Evolutionary conservation across 768 basidiomycete species (phyloP), one percentile per base, ranked within the genome.

Genomic region (Termitomyces sp.): DNA sequence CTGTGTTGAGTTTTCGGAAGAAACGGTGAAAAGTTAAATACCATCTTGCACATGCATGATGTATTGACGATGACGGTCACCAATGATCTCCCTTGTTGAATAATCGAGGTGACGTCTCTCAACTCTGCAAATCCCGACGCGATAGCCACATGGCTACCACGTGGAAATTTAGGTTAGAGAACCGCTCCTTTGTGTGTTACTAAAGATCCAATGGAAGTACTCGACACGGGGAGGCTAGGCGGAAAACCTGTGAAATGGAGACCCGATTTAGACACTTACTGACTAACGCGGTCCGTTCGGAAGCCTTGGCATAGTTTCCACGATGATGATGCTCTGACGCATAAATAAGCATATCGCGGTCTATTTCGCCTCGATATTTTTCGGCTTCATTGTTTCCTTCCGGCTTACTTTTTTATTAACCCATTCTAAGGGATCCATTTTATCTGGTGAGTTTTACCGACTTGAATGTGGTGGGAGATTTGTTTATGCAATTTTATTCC

Each of bases 281-380:
- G 65, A 72, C 71, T 68, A 69, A 70, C 66, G 69, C 75, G 76
- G 75, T 52, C 34, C 76, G 75, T 77, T 77, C 71, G 56, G 48
- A 76, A 72, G 73, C 73, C 69, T 67, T 73, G 74, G 73, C 64
- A 61, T 65, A 67, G 63, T 76, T 76, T 74, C 74, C 76, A 77
- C 75, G 75, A 74, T 46, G 65, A 55, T 74, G 71, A 69, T 72
- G 66, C 69, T 66, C 66, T 5, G 38, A 15, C 65, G 69, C 70
- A 72, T 74, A 73, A 73, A 74, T 72, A 76, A 68, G 55, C 66
- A 67, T 15, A 42, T 68, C 71, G 66, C 63, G 69, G 65, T 69
- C 70, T 73, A 71, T 71, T 73, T 63, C 61, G 62, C 11, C 55
- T 61, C 50, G 59, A 61, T 57, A 59, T 63, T 64, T 62, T 59